Conservation (phyloP, 345 rosid species). For the Populus deltoides region DNA sequence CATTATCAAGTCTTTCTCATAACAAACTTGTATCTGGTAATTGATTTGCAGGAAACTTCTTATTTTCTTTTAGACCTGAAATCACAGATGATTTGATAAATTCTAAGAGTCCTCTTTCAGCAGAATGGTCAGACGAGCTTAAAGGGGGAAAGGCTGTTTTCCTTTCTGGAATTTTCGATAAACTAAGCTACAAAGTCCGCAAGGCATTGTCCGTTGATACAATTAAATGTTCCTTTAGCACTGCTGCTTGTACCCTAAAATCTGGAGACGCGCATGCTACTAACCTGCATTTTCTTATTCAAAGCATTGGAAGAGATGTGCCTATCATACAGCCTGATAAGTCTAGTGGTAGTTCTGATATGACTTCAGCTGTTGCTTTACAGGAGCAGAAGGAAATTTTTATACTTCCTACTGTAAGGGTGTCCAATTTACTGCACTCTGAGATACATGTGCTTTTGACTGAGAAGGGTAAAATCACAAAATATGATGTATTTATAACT, state of each 20-base stretch:
- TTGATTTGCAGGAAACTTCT: conserved; percentile 73
- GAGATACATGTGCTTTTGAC: conserved; percentile 66
- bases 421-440: conserved; percentile 64
- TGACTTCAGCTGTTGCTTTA: conserved; percentile 50
- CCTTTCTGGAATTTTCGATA: conserved; percentile 81
- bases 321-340: conserved; percentile 62
- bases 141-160: conserved; percentile 86
- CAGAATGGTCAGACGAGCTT: conserved; percentile 85
- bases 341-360: conserved; percentile 37
- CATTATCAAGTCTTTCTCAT: not conserved
- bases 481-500: conserved; percentile 16
- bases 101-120: conserved; percentile 44
- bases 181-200: conserved; percentile 69
- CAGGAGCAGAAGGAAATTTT: conserved; percentile 84
- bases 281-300: conserved; percentile 78
- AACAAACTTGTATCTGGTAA: conserved; percentile 12
- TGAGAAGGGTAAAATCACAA: conserved; percentile 60
- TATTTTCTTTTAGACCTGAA: conserved; percentile 86
- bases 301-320: conserved; percentile 65
- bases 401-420: conserved; percentile 81
- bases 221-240: conserved; percentile 60
- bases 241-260: conserved; percentile 59
- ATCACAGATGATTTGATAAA: conserved; percentile 40
- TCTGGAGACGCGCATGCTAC: conserved; percentile 40
- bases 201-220: conserved; percentile 62